Percentiles rank a stretch among this genome's conserved stretches.
Conservation (phyloP, 2,329 filamentous ascomycete species). For the Scedosporium dehoogii region DNA sequence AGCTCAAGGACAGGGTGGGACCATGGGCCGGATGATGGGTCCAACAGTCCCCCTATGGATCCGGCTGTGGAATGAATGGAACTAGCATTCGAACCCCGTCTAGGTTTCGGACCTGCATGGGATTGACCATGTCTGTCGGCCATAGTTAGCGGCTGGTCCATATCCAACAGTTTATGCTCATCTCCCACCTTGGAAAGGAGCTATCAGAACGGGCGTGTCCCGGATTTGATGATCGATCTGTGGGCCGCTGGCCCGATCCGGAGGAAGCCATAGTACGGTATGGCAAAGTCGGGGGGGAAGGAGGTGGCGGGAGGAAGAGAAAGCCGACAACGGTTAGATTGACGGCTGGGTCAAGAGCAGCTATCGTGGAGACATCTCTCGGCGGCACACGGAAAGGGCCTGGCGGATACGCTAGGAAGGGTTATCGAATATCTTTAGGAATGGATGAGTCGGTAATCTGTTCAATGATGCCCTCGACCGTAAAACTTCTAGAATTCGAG, state of each 20-base stretch:
- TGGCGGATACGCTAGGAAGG: conserved; percentile 7
- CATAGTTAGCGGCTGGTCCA: conserved; percentile 16
- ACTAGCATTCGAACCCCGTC: conserved; percentile 77
- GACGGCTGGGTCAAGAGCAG: conserved; percentile 14
- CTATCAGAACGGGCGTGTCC: conserved; percentile 41
- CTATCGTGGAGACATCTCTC: conserved; percentile 43
- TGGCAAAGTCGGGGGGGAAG: not conserved
- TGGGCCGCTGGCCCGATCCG: conserved; percentile 50
- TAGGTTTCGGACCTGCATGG: conserved; percentile 34
- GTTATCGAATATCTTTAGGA: not conserved
- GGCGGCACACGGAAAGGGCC: conserved; percentile 13
- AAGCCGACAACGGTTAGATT: conserved; percentile 20
- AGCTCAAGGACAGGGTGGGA: conserved; percentile 54
- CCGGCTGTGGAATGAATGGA: conserved; percentile 58
- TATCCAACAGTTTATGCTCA: not conserved
- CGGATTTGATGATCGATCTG: conserved; percentile 51
- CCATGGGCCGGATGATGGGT: conserved; percentile 52
- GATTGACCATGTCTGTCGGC: conserved; percentile 33
- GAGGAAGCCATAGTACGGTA: conserved; percentile 45
- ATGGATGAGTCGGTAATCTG: not conserved
- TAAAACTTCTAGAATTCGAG: not conserved
- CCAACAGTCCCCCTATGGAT: conserved; percentile 65
- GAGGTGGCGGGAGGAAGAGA: conserved; percentile 9
- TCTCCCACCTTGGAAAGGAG: conserved; percentile 46
- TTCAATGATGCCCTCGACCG: too few species aligned